Percentiles rank a stretch among this genome's conserved stretches.
phyloP scores from a whole-genome alignment of 1,284 basidiomycete genomes.

The Cutaneotrichosporon cutaneum region DNA sequence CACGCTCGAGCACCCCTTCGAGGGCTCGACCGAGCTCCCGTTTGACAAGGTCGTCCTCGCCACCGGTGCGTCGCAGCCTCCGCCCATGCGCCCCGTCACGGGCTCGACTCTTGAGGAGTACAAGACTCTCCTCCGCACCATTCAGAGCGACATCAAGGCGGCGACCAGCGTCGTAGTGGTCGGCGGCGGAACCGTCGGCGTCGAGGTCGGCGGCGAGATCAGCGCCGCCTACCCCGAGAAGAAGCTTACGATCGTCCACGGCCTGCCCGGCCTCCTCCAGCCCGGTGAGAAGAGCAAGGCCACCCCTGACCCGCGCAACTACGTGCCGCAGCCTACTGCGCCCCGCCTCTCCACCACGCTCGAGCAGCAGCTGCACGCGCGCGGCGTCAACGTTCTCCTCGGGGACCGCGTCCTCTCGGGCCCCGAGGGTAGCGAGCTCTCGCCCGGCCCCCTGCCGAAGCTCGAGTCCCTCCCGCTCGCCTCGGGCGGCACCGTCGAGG shows the following conservation, averaged over 20 bases:
- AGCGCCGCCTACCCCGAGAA: slow-evolving; percentile 31
- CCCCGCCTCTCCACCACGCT: slow-evolving; percentile 39
- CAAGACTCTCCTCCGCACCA: slow-evolving; percentile 28
- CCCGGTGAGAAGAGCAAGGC: neutral
- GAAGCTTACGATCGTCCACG: slow-evolving; percentile 38
- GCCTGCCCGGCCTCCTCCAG: slow-evolving; percentile 29
- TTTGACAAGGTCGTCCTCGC: slow-evolving; percentile 50
- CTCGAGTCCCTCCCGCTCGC: slow-evolving; percentile 37
- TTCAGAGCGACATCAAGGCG: slow-evolving; percentile 42
- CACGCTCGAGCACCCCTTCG: slow-evolving; percentile 46
- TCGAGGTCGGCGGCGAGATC: slow-evolving; percentile 53
- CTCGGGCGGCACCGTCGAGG: slow-evolving; percentile 43
- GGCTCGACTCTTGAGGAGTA: slow-evolving; percentile 31
- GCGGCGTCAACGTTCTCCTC: slow-evolving; percentile 48
- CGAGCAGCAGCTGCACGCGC: slow-evolving; percentile 37
- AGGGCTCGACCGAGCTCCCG: slow-evolving; percentile 45
- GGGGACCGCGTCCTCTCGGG: slow-evolving; percentile 25
- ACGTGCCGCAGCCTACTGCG: slow-evolving; percentile 29
- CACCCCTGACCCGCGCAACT: slow-evolving; percentile 11
- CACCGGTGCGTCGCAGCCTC: slow-evolving; percentile 45
- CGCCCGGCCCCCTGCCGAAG: slow-evolving; percentile 29
- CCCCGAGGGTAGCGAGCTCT: slow-evolving; percentile 28
- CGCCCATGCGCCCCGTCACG: slow-evolving; percentile 45
- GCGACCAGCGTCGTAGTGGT: slow-evolving; percentile 48
- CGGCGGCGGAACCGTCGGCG: slow-evolving; percentile 55